A percentile compares a stretch with the other conserved stretches of the same genome.
These are phyloP conservation scores for Puccinia horiana DNA, from an alignment of 1,284 basidiomycete species.

Conservation along the genomic window DNA sequence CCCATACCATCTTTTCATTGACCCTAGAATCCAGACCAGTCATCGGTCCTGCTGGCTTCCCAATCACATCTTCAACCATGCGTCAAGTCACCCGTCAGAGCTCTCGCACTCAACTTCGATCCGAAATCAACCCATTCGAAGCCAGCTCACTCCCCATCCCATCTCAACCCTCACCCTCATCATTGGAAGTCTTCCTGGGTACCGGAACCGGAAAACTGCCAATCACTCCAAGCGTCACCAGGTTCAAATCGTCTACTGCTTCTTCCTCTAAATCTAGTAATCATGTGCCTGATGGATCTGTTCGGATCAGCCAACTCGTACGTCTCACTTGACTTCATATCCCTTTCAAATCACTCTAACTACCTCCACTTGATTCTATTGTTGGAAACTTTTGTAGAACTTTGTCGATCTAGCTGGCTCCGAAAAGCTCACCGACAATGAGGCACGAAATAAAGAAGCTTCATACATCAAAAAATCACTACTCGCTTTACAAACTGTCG, in stretches of 20 bases:
- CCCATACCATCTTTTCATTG: constrained; percentile 63
- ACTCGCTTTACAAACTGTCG: constrained; percentile 53
- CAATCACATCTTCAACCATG: constrained; percentile 31
- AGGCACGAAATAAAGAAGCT: constrained; percentile 64
- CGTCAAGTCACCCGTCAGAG: constrained; percentile 22
- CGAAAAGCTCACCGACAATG: constrained; percentile 64
- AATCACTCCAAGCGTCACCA: constrained; percentile 36
- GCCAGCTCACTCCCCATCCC: background rate
- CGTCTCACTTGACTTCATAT: too few relatives aligned
- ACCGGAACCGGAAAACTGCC: constrained; percentile 34
- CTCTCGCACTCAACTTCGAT: background rate
- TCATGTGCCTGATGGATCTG: constrained; percentile 6
- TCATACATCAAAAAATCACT: constrained; percentile 65
- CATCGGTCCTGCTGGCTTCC: constrained; percentile 24
- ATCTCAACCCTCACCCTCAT: background rate
- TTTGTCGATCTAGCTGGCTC: constrained; percentile 66
- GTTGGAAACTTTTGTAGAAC: constrained; percentile 57
- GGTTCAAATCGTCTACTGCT: constrained; percentile 36
- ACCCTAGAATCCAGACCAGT: constrained; percentile 37
- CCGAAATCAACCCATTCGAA: background rate
- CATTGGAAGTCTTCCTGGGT: constrained; percentile 25
- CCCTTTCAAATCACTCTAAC: background rate
- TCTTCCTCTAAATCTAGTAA: constrained; percentile 19
- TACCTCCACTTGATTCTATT: background rate
- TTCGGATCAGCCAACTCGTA: constrained; percentile 46